Evolutionary conservation across 257 asterid species (phyloP).

Genomic region (Eucommia ulmoides): DNA sequence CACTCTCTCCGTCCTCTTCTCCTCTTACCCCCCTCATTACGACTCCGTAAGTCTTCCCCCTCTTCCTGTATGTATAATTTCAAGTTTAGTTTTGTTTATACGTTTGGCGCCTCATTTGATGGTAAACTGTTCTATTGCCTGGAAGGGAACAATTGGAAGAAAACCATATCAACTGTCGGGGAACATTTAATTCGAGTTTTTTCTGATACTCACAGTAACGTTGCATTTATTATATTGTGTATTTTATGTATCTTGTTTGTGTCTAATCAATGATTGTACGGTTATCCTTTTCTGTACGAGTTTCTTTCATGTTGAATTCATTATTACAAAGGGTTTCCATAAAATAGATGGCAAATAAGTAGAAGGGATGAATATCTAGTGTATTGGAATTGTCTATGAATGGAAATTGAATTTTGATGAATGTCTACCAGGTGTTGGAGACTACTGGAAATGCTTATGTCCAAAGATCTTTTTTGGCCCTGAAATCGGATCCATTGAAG

Average conservation of each 20-base stretch:
- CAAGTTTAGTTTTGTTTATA: neutral
- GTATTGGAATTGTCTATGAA: neutral
- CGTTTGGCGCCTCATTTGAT: neutral
- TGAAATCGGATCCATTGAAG: conserved; percentile 80
- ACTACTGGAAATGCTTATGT: conserved; percentile 45
- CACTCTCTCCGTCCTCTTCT: conserved; percentile 73
- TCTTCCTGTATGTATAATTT: neutral
- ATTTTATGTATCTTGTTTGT: neutral
- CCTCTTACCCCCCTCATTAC: conserved; percentile 52
- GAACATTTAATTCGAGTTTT: neutral
- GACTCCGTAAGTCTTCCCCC: conserved; percentile 33
- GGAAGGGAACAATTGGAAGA: neutral
- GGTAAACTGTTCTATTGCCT: neutral
- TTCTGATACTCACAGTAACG: no score
- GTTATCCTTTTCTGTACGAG: neutral
- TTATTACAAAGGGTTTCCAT: neutral
- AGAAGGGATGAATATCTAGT: neutral
- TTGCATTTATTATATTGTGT: no score
- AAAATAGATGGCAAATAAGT: neutral
- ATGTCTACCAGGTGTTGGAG: neutral
- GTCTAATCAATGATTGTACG: neutral
- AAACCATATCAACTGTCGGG: no score
- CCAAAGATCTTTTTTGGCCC: conserved; percentile 48
- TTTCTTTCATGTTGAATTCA: neutral
- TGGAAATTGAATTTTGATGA: neutral